A percentile compares a stretch with the other conserved stretches of the same genome.
These are phyloP conservation scores for Poterioochromonas sp. DNA, from an alignment of 352 stramenopile genomes.

Conservation along the genomic window DNA sequence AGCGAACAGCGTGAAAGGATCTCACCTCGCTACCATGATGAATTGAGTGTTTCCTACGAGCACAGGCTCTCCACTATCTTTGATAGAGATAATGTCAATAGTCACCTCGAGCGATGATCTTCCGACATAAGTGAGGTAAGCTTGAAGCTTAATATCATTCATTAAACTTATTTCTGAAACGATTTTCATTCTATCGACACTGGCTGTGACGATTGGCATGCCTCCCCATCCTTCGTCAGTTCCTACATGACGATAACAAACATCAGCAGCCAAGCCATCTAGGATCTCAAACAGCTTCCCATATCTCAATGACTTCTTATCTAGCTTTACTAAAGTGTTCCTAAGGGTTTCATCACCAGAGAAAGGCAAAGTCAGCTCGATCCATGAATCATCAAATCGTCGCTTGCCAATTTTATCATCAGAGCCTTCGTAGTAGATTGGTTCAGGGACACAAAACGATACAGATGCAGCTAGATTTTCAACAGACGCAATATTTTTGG, in stretches of 20 bases:
- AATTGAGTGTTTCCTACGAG: background rate
- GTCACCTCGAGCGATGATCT: background rate
- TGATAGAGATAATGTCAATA: background rate
- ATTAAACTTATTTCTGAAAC: background rate
- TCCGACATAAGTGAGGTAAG: slow-evolving; percentile 9
- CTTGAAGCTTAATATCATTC: background rate
- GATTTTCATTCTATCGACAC: slow-evolving; percentile 1
- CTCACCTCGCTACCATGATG: background rate
- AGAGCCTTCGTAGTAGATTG: too few species aligned
- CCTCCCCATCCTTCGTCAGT: background rate
- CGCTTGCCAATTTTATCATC: background rate
- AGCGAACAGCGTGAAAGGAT: too few species aligned
- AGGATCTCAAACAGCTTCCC: slow-evolving; percentile 20
- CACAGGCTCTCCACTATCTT: background rate
- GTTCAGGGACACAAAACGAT: too few species aligned
- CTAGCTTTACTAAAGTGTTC: background rate
- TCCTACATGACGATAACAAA: background rate
- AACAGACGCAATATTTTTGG: background rate
- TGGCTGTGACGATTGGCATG: slow-evolving; percentile 22
- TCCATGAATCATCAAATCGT: background rate
- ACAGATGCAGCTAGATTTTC: too few species aligned
- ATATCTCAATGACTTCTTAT: slow-evolving; percentile 8
- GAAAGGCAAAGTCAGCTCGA: slow-evolving; percentile 21
- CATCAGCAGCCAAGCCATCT: slow-evolving; percentile 17
- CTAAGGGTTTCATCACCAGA: background rate